phyloP scores from a whole-genome alignment of 495 filamentous ascomycete genomes.

The Patellaria atrata region DNA sequence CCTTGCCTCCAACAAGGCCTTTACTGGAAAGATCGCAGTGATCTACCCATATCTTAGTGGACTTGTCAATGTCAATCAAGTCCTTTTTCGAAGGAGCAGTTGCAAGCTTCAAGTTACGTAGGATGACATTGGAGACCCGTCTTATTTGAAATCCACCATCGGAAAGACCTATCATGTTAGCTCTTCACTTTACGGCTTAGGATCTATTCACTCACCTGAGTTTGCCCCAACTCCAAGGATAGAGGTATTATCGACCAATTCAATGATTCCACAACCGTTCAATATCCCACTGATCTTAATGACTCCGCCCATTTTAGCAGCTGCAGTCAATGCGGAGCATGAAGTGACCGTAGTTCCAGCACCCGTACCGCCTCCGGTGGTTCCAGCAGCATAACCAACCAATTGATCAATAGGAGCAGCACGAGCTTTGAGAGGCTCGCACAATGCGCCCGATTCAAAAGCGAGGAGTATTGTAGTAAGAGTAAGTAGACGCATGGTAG shows the following conservation, averaged over 20 bases:
- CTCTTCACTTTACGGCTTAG: no score
- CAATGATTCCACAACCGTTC: slow-evolving; percentile 2
- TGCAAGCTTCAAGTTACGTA: slow-evolving; percentile 4
- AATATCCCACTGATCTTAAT: slow-evolving; percentile 6
- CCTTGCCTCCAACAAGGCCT: slow-evolving; percentile 1
- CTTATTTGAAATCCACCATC: slow-evolving; percentile 2
- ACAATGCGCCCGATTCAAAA: no score
- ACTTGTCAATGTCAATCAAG: slow-evolving; percentile 3
- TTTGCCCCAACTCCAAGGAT: slow-evolving; percentile 3
- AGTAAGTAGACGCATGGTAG: no score
- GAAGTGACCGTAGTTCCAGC: slow-evolving; percentile 3
- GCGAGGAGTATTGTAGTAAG: no score
- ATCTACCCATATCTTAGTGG: slow-evolving; percentile 5
- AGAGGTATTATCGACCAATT: slow-evolving; percentile 1
- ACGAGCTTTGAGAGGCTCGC: no score
- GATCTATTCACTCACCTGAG: no score
- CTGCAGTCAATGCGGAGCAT: slow-evolving; percentile 1
- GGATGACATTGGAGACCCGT: slow-evolving; percentile 2
- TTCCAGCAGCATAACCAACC: slow-evolving; percentile 3
- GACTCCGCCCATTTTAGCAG: slow-evolving; percentile 2
- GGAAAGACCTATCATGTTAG: no score
- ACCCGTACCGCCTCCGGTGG: slow-evolving; percentile 4
- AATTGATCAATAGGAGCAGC: slow-evolving; percentile 2
- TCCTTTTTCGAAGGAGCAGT: neutral
- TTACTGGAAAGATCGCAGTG: slow-evolving; percentile 1